phyloP scores from a whole-genome alignment of 1,139 yeast genomes.

The Zygoascus sp. region DNA sequence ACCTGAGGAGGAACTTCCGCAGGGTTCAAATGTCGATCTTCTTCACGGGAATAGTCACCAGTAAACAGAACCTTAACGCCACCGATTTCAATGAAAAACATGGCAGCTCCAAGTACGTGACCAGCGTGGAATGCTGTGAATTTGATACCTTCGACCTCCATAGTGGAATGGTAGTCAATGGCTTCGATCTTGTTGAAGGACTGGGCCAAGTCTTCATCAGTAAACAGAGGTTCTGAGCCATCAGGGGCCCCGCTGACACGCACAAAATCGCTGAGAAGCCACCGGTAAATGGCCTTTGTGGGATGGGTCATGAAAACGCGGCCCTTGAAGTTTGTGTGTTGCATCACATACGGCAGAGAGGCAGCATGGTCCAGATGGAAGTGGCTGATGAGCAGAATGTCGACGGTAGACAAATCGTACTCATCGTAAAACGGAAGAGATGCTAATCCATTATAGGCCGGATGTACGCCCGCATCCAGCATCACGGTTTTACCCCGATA shows the following conservation, averaged over 20 bases:
- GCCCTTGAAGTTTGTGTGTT: slow-evolving; percentile 89
- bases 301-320: slow-evolving; percentile 99
- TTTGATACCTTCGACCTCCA: slow-evolving; percentile 88
- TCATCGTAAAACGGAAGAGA: slow-evolving; percentile 95
- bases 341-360: slow-evolving; percentile 95
- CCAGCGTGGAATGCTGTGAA: slow-evolving; percentile 99
- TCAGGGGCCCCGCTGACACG: slow-evolving; percentile 67
- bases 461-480: slow-evolving; percentile 97
- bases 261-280: slow-evolving; percentile 92
- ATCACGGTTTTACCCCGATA: slow-evolving; percentile 94
- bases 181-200: slow-evolving; percentile 91
- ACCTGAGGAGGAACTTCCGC: slow-evolving; percentile 91
- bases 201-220: slow-evolving; percentile 83
- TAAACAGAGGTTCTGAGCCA: slow-evolving; percentile 50
- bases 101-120: slow-evolving; percentile 97
- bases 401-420: slow-evolving; percentile 83
- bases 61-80: slow-evolving; percentile 86
- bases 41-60: slow-evolving; percentile 95
- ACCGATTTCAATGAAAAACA: slow-evolving; percentile 93
- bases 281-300: slow-evolving; percentile 92
- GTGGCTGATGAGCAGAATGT: slow-evolving; percentile 81
- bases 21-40: slow-evolving; percentile 88
- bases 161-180: slow-evolving; percentile 90
- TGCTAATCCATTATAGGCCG: slow-evolving; percentile 85
- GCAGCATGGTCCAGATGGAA: slow-evolving; percentile 98